These are phyloP conservation scores for Bifiguratus adelaidae DNA, from an alignment of 192 early-diverging fungal species.

Conservation along the genomic window DNA sequence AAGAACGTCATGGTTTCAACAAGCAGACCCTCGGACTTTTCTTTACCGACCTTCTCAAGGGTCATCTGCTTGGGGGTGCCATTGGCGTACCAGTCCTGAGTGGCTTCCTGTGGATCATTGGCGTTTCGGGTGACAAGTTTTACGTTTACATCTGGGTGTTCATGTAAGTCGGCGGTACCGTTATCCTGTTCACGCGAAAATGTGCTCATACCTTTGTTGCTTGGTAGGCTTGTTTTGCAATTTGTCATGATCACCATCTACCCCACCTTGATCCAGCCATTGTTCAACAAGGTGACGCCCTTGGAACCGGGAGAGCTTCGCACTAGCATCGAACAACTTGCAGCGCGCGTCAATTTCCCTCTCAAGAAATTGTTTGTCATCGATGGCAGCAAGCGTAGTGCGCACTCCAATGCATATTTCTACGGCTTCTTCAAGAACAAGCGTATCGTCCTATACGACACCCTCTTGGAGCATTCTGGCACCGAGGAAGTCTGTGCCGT, in stretches of 20 bases:
- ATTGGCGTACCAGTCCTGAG: conserved; percentile 75
- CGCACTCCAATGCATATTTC: conserved; percentile 96
- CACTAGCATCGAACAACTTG: conserved; percentile 69
- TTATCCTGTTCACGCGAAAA: background rate
- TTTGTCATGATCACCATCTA: conserved; percentile 70
- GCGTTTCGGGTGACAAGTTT: conserved; percentile 71
- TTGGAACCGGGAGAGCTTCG: conserved; percentile 75
- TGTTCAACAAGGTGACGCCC: conserved; percentile 93
- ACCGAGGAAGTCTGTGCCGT: conserved; percentile 87
- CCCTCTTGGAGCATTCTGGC: conserved; percentile 72
- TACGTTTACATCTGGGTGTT: conserved; percentile 89
- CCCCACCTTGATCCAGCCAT: conserved; percentile 93
- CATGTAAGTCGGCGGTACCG: conserved; percentile 38
- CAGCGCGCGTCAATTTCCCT: conserved; percentile 75
- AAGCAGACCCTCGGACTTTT: conserved; percentile 79
- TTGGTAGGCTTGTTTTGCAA: conserved; percentile 49
- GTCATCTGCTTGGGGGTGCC: conserved; percentile 46
- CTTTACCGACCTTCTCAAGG: conserved; percentile 71
- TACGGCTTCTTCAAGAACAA: conserved; percentile 95
- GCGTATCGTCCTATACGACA: conserved; percentile 93
- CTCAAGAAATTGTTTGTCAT: conserved; percentile 93
- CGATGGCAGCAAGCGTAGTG: conserved; percentile 84
- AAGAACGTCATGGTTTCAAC: conserved; percentile 92
- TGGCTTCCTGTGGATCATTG: conserved; percentile 73
- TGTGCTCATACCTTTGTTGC: background rate